These are phyloP conservation scores for Fusarium pseudonygamai DNA, from an alignment of 2,329 filamentous ascomycete species.

Conservation along the genomic window DNA sequence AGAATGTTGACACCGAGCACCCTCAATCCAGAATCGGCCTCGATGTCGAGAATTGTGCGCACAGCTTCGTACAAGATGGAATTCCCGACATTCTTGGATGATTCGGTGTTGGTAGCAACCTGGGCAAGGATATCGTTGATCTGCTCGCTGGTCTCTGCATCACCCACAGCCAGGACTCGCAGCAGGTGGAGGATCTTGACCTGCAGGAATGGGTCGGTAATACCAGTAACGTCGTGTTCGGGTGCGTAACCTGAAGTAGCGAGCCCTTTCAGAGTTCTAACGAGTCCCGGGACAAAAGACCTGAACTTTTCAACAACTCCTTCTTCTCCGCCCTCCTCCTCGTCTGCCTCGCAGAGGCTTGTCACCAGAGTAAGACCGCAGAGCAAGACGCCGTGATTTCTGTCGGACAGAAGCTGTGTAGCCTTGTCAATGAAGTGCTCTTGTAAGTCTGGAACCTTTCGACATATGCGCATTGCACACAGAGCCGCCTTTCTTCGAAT, in stretches of 20 bases:
- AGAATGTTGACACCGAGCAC: conserved; percentile 98
- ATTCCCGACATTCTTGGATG: conserved; percentile 98
- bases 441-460: conserved; percentile 95
- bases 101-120: conserved; percentile 97
- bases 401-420: conserved; percentile 84
- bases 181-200: conserved; percentile 93
- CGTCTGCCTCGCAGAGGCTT: conserved; percentile 93
- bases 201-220: conserved; percentile 97
- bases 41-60: conserved; percentile 95
- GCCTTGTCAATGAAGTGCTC: conserved; percentile 98
- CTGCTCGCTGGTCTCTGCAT: conserved; percentile 88
- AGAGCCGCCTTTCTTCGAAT: conserved; percentile 96
- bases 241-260: conserved; percentile 96
- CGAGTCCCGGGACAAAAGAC: conserved; percentile 82
- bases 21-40: conserved; percentile 92
- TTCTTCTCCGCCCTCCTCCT: conserved; percentile 89
- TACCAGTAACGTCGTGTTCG: conserved; percentile 97
- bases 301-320: conserved; percentile 92
- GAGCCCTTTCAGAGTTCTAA: conserved; percentile 89
- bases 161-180: conserved; percentile 85
- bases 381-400: conserved; percentile 94
- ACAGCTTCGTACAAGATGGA: conserved; percentile 98
- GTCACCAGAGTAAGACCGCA: conserved; percentile 92
- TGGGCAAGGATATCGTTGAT: conserved; percentile 99
- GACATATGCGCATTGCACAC: conserved; percentile 99